Evolutionary conservation across 768 basidiomycete species (phyloP).

Genomic region (Boletus rufocinnamomeus): DNA sequence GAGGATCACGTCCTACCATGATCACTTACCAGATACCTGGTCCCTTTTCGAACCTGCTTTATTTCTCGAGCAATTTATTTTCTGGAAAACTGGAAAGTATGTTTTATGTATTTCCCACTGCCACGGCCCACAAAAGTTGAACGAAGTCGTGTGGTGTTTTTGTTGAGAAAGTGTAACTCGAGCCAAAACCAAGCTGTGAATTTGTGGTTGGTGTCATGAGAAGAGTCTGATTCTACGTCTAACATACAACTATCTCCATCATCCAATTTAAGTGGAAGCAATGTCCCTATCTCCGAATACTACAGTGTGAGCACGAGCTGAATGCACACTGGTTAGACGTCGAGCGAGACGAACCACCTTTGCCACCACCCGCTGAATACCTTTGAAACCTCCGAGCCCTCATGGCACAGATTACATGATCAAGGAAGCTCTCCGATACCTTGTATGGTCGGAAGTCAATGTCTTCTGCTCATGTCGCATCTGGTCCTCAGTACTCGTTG

Average conservation of each 20-base stretch:
- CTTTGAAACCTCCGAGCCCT: constrained; percentile 81
- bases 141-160: background rate
- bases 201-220: no score
- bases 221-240: no score
- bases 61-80: background rate
- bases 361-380: constrained; percentile 80
- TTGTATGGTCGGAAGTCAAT: constrained; percentile 46
- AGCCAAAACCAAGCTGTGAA: no score
- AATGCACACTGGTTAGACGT: constrained; percentile 58
- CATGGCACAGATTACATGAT: constrained; percentile 72
- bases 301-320: constrained; percentile 59
- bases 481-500: constrained; percentile 88
- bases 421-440: constrained; percentile 54
- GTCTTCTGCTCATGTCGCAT: constrained; percentile 54
- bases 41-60: background rate
- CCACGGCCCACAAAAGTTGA: no score
- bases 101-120: background rate
- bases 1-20: no score
- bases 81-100: background rate
- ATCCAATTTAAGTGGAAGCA: background rate
- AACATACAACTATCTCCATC: no score
- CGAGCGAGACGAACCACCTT: constrained; percentile 51
- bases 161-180: no score
- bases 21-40: no score
- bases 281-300: constrained; percentile 62